Base-by-base conservation (phyloP, 2,329 filamentous ascomycete species). In the Clarireedia homoeocarpa region DNA sequence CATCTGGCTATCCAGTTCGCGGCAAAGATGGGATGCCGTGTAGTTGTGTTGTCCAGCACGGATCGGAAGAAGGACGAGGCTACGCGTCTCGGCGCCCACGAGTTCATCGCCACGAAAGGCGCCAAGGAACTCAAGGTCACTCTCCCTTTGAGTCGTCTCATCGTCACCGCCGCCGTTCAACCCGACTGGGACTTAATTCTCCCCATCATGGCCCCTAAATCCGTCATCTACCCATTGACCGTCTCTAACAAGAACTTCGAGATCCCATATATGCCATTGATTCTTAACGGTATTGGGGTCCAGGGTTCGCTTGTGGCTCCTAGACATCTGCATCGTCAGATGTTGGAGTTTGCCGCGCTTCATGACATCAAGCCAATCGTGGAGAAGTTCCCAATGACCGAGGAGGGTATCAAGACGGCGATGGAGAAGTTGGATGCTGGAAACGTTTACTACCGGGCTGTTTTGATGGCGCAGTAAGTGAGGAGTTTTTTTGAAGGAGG, bases 1-100 rank as follows among this genome's bases (percentile, higher is more conserved):
- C 82, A 84, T 65, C 67, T 84, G 42, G 82, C 80, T 7, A 79
- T 85, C 53, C 79, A 83, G 61, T 84, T 82, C 62, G 81, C 81
- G 0, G 70, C 74, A 6, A 80, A 80, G 68, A 81, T 83, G 78
- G 82, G 82, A n/a, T 82, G 77, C 67, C 72, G 78, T 36, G 77
- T 83, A 15, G 74, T 81, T 40, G 81, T 81, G 4, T 77, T 84
- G 64, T 80, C 76, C 3, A 73, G 76, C 4, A 76, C 75, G 1
- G 79, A 84, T 50, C 73, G 71, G 62, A 89, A 89, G 74, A 79
- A 79, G 68, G 77, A 81, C 0, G 82, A 86, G 66, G 81, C 83
- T 0, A 66, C 76, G 66, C 72, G 73, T 56, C 72, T 86, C 2
- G 83, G 83, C 12, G 83, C 83, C 0, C 73, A 69, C 30, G 79